A percentile compares a stretch with the other conserved stretches of the same genome.
Conservation (phyloP, 345 rosid species). For the Rhizophora apiculata region DNA sequence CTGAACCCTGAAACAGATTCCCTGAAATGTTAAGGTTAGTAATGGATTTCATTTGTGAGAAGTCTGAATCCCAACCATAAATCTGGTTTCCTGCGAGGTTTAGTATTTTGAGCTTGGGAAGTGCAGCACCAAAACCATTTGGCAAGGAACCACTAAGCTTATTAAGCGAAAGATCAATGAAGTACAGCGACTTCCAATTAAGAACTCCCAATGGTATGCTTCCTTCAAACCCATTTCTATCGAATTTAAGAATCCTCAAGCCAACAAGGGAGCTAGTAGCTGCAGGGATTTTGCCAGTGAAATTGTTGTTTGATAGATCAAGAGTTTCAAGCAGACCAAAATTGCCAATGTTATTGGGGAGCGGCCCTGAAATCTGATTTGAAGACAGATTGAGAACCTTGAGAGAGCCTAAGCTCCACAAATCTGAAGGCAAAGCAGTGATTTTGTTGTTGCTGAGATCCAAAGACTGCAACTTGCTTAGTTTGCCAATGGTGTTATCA, state of each 20-base stretch:
- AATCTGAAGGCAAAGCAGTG: constrained; percentile 77
- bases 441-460: constrained; percentile 85
- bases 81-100: constrained; percentile 70
- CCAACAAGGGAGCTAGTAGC: constrained; percentile 50
- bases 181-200: constrained; percentile 50
- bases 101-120: constrained; percentile 60
- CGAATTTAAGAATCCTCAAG: constrained; percentile 62
- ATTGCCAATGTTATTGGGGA: constrained; percentile 73
- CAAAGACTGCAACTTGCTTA: constrained; percentile 64
- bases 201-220: constrained; percentile 56
- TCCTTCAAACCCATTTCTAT: constrained; percentile 52
- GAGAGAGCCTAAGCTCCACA: constrained; percentile 78
- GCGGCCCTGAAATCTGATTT: constrained; percentile 69
- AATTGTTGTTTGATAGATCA: constrained; percentile 69
- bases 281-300: constrained; percentile 78
- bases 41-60: constrained; percentile 52
- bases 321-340: constrained; percentile 67
- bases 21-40: constrained; percentile 62
- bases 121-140: constrained; percentile 66
- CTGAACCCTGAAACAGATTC: constrained; percentile 67
- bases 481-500: constrained; percentile 83
- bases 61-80: constrained; percentile 49
- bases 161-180: constrained; percentile 68
- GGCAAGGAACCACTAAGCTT: constrained; percentile 69
- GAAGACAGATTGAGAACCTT: constrained; percentile 62